Evolutionary conservation across 140 eudicot genomes (phyloP).

Genomic region (Ambrosia hybrid): DNA sequence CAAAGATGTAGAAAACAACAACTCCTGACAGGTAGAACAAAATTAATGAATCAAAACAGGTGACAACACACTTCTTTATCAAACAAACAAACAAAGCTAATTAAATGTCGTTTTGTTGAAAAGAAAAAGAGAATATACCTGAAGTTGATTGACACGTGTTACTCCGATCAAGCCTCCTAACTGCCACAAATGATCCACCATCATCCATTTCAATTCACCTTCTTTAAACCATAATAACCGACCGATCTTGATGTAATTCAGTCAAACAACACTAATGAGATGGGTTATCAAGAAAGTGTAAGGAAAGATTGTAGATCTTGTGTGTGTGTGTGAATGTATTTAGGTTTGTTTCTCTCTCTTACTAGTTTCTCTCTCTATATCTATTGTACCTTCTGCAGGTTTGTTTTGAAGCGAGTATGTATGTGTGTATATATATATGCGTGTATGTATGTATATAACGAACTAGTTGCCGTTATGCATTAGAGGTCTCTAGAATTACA

Average conservation of each 20-base stretch:
- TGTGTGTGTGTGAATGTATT: not conserved
- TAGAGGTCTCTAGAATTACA: no score
- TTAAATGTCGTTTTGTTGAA: conserved; percentile 13
- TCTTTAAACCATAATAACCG: conserved; percentile 14
- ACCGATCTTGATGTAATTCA: conserved; percentile 18
- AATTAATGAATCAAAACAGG: not conserved
- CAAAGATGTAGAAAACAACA: conserved; percentile 13
- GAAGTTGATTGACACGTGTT: conserved; percentile 66
- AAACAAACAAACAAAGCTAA: no score
- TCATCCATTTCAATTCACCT: conserved; percentile 17
- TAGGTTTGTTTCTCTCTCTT: conserved; percentile 24
- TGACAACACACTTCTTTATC: not conserved
- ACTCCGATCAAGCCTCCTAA: conserved; percentile 71
- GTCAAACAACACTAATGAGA: not conserved
- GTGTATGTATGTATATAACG: not conserved
- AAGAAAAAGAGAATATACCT: conserved; percentile 49
- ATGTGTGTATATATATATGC: not conserved
- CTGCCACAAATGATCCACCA: conserved; percentile 85
- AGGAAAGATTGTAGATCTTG: conserved; percentile 10
- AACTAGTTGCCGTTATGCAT: no score
- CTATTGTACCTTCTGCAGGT: not conserved
- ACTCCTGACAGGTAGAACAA: conserved; percentile 11
- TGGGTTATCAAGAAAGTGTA: conserved; percentile 19
- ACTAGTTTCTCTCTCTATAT: conserved; percentile 29
- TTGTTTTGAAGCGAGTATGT: not conserved